Base-by-base conservation (phyloP, 257 asterid species). In the Haberlea rhodopensis region DNA sequence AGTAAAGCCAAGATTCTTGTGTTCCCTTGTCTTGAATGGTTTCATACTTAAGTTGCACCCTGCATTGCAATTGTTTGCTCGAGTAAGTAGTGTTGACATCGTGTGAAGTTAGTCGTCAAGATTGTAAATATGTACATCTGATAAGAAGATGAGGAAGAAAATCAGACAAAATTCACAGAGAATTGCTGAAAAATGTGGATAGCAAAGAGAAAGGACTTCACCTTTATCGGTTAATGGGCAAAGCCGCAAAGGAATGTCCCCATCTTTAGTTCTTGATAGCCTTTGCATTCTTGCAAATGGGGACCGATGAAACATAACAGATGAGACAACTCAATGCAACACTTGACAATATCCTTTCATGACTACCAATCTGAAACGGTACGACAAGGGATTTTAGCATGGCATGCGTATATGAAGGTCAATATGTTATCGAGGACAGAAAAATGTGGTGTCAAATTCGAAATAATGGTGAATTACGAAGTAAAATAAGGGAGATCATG, bases 111-210 rank as follows among this genome's bases (percentile, higher is more conserved):
- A 83, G 90, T 57, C 43, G 73, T 71, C 80, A 51, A 65, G 69
- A 16, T n/a, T 54, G 69, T 71, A 65, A 66, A 63, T 87, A 78
- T 87, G 76, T 82, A 84, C 87, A 87, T 85, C 97, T 90, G 95
- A 68, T 73, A 49, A 76, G 73, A 71, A 69, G 52, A 77, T 54
- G 76, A 57, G 63, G 59, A 62, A 54, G 23, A 31, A 43, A 32
- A 57, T 81, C 63, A 78, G 82, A 77, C 67, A 62, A 71, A 45
- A 67, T 66, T 65, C 65, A 60, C 60, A 74, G 54, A 70, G 59
- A n/a, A n/a, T n/a, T 65, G 83, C 78, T 75, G 79, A 77, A 76
- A 56, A 22, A 75, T 74, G 87, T 67, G 67, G 82, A 71, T 79
- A 78, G 75, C 64, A n/a, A n/a, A n/a, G n/a, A n/a, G n/a, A n/a